These are phyloP conservation scores for Arthrobotrys musiformis DNA, from an alignment of 2,329 filamentous ascomycete species.

Conservation along the genomic window DNA sequence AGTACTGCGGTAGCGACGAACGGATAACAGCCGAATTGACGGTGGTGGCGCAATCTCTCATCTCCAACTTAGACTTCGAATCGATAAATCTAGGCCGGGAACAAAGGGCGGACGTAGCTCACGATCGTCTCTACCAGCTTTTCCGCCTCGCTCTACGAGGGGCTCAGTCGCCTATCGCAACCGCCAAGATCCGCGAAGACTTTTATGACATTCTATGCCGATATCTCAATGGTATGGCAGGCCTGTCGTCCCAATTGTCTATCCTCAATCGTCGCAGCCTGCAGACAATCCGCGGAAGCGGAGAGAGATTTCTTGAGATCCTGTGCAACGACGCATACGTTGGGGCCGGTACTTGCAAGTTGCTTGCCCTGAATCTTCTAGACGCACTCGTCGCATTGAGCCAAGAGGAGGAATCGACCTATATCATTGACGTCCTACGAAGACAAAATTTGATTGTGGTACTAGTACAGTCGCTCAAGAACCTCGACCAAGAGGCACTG, in stretches of 20 bases:
- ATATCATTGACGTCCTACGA: constrained; percentile 81
- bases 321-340: constrained; percentile 93
- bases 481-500: constrained; percentile 78
- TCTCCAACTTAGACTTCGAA: constrained; percentile 62
- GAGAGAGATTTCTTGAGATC: constrained; percentile 82
- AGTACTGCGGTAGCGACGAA: constrained; percentile 75
- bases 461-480: constrained; percentile 85
- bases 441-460: constrained; percentile 91
- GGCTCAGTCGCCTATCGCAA: constrained; percentile 77
- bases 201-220: constrained; percentile 94
- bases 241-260: constrained; percentile 67
- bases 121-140: constrained; percentile 88
- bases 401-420: constrained; percentile 75
- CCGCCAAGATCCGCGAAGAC: constrained; percentile 77
- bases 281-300: constrained; percentile 80
- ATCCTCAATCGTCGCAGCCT: constrained; percentile 67
- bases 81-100: constrained; percentile 63
- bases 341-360: constrained; percentile 81
- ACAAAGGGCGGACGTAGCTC: constrained; percentile 75
- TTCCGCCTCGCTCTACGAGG: constrained; percentile 88
- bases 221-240: constrained; percentile 77
- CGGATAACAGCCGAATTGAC: constrained; percentile 66
- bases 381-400: constrained; percentile 79
- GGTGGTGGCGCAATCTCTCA: constrained; percentile 59
- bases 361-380: constrained; percentile 86